Evolutionary conservation across 2,329 filamentous ascomycete genomes (phyloP).

Genomic region (Fusarium sp.): DNA sequence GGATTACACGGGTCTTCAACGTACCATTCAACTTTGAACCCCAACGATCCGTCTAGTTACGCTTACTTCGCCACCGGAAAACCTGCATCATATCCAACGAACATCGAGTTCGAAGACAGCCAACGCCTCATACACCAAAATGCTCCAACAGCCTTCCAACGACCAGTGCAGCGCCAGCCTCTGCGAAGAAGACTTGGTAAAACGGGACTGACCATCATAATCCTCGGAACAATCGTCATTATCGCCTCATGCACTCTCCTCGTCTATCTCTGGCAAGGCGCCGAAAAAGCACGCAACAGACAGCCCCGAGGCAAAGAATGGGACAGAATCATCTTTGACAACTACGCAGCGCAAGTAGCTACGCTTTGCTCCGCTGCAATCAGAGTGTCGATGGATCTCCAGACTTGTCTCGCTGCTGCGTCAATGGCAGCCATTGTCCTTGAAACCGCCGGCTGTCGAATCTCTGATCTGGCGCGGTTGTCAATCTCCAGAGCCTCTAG

Average conservation of each 20-base stretch:
- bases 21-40: background rate
- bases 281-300: background rate
- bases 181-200: background rate
- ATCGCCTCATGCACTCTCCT: background rate
- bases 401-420: background rate
- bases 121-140: background rate
- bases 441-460: background rate
- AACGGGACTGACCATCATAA: background rate
- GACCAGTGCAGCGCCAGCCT: background rate
- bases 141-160: background rate
- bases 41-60: background rate
- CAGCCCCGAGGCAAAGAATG: background rate
- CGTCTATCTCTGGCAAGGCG: conserved; percentile 14
- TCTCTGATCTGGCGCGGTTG: background rate
- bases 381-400: background rate
- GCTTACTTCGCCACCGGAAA: background rate
- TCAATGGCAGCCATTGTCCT: conserved; percentile 14
- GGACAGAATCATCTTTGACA: background rate
- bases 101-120: background rate
- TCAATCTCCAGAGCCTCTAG: background rate
- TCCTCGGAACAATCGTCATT: background rate
- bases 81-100: rapidly evolving
- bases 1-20: background rate
- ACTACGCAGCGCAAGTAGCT: background rate
- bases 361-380: conserved; percentile 20